A percentile compares a stretch with the other conserved stretches of the same genome.
These are phyloP conservation scores for Fusarium hostae DNA, from an alignment of 2,329 filamentous ascomycete species.

Conservation along the genomic window DNA sequence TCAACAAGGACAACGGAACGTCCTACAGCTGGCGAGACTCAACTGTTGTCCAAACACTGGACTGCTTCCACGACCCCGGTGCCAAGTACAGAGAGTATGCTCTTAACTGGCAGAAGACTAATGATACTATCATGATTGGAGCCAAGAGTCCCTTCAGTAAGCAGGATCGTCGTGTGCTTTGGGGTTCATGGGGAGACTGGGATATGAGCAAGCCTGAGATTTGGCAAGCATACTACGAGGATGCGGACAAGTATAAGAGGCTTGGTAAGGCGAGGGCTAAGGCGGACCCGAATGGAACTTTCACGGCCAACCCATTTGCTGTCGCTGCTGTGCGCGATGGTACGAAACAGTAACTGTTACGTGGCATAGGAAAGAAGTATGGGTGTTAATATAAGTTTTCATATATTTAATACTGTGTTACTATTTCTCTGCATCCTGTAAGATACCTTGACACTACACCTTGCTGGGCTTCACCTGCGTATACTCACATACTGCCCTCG, in stretches of 20 bases:
- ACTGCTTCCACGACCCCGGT: conserved; percentile 56
- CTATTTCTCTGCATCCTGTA: too few species aligned
- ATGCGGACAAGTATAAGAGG: conserved; percentile 49
- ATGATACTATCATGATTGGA: conserved; percentile 50
- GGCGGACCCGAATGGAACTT: conserved; percentile 51
- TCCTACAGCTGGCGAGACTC: conserved; percentile 61
- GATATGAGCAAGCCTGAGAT: conserved; percentile 46
- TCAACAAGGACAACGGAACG: conserved; percentile 58
- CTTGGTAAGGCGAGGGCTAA: conserved; percentile 44
- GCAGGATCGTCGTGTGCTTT: conserved; percentile 52
- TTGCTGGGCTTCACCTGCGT: not conserved
- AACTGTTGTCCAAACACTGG: conserved; percentile 52
- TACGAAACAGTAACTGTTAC: not conserved
- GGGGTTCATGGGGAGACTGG: conserved; percentile 54
- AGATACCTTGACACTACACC: too few species aligned
- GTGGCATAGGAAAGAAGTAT: not conserved
- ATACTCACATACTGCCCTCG: not conserved
- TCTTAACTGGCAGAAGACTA: conserved; percentile 55
- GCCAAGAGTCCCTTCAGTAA: conserved; percentile 50
- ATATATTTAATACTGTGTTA: not conserved
- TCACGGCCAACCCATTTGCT: conserved; percentile 52
- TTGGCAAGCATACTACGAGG: conserved; percentile 52
- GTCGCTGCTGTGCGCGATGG: conserved; percentile 15
- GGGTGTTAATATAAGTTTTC: fast-evolving
- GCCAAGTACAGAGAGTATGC: conserved; percentile 47